phyloP scores from a whole-genome alignment of 192 early-diverging fungal species.

The Backusella psychrophila region DNA sequence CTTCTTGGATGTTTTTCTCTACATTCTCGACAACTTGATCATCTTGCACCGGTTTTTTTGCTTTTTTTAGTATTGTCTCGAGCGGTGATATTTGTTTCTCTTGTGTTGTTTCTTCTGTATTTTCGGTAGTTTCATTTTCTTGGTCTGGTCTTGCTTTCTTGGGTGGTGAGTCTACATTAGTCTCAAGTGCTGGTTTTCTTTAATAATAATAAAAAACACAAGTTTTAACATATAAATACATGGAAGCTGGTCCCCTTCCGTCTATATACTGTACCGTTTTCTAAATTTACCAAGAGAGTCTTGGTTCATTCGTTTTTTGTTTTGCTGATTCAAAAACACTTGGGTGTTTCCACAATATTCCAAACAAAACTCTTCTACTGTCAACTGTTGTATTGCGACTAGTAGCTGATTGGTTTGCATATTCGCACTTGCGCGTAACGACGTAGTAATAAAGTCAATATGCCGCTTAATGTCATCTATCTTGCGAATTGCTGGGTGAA shows the following conservation, averaged over 20 bases:
- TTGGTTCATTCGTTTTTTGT: not conserved
- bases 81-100: not conserved
- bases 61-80: not conserved
- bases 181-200: not conserved
- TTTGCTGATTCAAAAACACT: slow-evolving; percentile 5
- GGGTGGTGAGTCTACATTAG: not conserved
- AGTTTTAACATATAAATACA: not conserved
- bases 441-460: slow-evolving; percentile 13
- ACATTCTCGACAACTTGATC: not conserved
- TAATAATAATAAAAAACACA: not conserved
- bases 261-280: slow-evolving; percentile 6
- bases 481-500: not conserved
- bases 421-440: slow-evolving; percentile 12
- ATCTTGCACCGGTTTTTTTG: not conserved
- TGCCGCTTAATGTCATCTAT: slow-evolving; percentile 8
- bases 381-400: not conserved
- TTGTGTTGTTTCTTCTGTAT: not conserved
- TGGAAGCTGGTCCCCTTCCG: not conserved
- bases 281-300: not conserved
- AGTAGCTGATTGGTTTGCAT: slow-evolving; percentile 16
- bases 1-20: not conserved
- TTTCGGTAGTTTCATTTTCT: not conserved
- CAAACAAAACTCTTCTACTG: slow-evolving; percentile 11
- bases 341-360: not conserved
- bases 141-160: not conserved